Percentiles rank a stretch among this genome's conserved stretches.
Evolutionary conservation across 176 grass and related monocot species (phyloP).

Genomic region (Rhipidocladum racemiflorum): DNA sequence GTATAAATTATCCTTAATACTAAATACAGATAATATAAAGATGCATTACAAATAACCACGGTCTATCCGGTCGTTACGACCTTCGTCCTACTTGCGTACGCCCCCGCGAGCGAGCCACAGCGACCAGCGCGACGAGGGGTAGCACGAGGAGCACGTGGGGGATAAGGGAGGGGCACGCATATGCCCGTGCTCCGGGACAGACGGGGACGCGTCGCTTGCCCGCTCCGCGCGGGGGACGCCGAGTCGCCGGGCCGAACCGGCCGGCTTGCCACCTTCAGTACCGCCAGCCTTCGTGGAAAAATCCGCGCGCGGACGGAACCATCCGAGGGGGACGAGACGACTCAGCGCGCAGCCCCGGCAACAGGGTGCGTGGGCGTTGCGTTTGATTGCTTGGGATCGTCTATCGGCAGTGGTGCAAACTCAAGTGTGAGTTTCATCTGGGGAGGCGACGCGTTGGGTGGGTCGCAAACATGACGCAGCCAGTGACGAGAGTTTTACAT

Average conservation of each 20-base stretch:
- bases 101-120: too few relatives aligned
- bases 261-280: not conserved
- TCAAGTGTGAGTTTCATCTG: not conserved
- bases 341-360: not conserved
- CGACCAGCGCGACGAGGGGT: not conserved
- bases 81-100: not conserved
- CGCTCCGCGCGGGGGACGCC: not conserved
- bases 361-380: too few relatives aligned
- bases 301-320: not conserved
- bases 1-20: too few relatives aligned
- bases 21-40: too few relatives aligned
- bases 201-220: constrained; percentile 35
- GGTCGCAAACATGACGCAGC: not conserved
- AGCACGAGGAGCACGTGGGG: constrained; percentile 46
- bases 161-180: not conserved
- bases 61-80: too few relatives aligned
- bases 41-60: too few relatives aligned
- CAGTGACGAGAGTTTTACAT: not conserved
- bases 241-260: not conserved
- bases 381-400: too few relatives aligned
- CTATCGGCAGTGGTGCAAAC: not conserved
- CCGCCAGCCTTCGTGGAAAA: not conserved
- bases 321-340: not conserved
- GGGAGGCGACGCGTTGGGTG: not conserved
- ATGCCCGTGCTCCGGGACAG: not conserved